These are phyloP conservation scores for Penicillium sp. DNA, from an alignment of 2,329 filamentous ascomycete species.

Conservation along the genomic window DNA sequence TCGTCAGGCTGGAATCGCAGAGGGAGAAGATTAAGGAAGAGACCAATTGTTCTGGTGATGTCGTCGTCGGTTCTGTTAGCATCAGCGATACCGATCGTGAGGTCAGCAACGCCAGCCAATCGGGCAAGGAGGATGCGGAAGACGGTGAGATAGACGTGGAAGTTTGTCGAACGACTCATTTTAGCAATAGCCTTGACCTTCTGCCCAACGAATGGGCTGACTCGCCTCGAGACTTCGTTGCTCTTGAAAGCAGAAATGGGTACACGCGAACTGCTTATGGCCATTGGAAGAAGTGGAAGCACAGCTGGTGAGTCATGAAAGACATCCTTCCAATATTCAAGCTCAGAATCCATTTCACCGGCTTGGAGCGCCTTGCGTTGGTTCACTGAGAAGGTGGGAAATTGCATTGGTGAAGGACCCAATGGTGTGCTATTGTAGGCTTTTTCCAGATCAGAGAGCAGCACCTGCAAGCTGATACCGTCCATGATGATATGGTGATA, in stretches of 20 bases:
- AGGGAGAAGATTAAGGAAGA: conserved; percentile 43
- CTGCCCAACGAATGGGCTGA: conserved; percentile 7
- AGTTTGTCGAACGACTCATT: conserved; percentile 17
- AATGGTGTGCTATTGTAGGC: conserved; percentile 2
- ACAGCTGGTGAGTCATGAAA: neutral
- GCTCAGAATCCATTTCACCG: neutral
- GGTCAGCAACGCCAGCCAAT: conserved; percentile 26
- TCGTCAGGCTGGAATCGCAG: conserved; percentile 27
- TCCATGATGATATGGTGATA: conserved; percentile 39
- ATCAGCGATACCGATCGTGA: conserved; percentile 46
- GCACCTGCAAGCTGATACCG: conserved; percentile 25
- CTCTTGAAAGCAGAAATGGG: neutral
- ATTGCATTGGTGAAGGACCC: conserved; percentile 1
- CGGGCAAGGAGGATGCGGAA: conserved; percentile 33
- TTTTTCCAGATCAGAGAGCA: conserved; percentile 23
- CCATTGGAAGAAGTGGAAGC: conserved; percentile 1
- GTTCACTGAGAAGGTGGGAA: neutral
- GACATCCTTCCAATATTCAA: neutral
- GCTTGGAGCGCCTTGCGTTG: conserved; percentile 1
- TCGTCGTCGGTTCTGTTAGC: conserved; percentile 32
- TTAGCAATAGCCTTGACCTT: conserved; percentile 16
- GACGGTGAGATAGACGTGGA: conserved; percentile 39
- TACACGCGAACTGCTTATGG: neutral
- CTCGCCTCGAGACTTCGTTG: conserved; percentile 10
- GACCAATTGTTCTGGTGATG: conserved; percentile 32